Evolutionary conservation across 352 stramenopile species (phyloP), one percentile per base, ranked within the genome.

Genomic region (Phytophthora syringae): DNA sequence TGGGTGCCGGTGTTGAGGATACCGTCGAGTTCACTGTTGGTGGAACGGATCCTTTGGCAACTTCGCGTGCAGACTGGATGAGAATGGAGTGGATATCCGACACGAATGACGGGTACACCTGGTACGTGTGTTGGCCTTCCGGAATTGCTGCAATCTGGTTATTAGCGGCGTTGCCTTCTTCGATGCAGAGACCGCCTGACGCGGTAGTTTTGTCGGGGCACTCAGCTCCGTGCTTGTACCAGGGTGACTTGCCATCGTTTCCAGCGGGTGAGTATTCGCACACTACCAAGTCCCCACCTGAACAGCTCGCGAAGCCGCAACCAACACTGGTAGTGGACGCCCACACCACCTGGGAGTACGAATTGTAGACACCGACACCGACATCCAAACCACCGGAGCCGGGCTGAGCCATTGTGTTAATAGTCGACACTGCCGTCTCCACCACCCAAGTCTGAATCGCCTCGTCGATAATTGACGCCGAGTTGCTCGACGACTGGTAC

Each of bases 261-360:
- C 80, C 82, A 25, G 77, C 70, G 0, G 77, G 65, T 24, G 80
- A 78, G 71, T 89, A 93, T 65, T 86, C 70, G 58, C 82, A 91
- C 36, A 80, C 82, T 20, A 91, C 81, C 54, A 80, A 69, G 32
- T 72, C 63, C 5, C 69, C 71, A 18, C 52, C 52, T 9, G 61
- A 58, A 49, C 84, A 93, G 49, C 52, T 74, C 18, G 80, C 70
- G 60, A 77, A 84, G 32, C 70, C 80, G 60, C 84, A 93, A 36
- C 84, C 84, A 13, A 93, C 82, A 16, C 79, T 63, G 64, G 74
- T 87, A 32, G 84, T 91, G 30, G 70, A 61, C 7, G 80, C 66
- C 84, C 84, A 93, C 15, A 93, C 62, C 32, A 90, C 65, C 67
- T 91, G 84, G 67, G 84, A 83, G 71, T 93, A 93, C 60, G 82